phyloP scores from a whole-genome alignment of 2,329 filamentous ascomycete species.

The Chrysoporthe austroafricana region DNA sequence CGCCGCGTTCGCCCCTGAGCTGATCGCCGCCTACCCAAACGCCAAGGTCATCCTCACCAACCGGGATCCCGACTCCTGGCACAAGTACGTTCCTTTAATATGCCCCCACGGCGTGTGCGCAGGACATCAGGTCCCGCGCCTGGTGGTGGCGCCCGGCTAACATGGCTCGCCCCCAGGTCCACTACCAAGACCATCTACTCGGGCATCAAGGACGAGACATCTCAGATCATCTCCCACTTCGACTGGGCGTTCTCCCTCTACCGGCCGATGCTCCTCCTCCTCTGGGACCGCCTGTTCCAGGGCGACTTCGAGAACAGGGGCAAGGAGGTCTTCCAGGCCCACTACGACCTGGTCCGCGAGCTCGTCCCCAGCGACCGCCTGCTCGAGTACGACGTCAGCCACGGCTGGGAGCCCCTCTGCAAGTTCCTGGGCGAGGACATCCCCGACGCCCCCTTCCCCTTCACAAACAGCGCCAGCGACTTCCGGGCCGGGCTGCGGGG shows the following conservation, averaged over 20 bases:
- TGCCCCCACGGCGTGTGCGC: neutral
- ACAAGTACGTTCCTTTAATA: conserved; percentile 35
- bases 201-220: conserved; percentile 21
- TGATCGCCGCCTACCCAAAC: conserved; percentile 51
- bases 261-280: conserved; percentile 26
- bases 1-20: conserved; percentile 44
- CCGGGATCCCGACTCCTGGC: conserved; percentile 47
- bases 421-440: conserved; percentile 43
- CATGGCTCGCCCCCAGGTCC: conserved; percentile 25
- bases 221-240: conserved; percentile 27
- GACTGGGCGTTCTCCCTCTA: conserved; percentile 29
- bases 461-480: conserved; percentile 35
- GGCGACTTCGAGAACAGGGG: conserved; percentile 27
- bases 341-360: conserved; percentile 25
- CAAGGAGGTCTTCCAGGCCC: conserved; percentile 24
- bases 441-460: conserved; percentile 41
- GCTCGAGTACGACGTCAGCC: conserved; percentile 43
- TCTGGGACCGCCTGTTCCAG: conserved; percentile 28
- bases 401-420: conserved; percentile 48
- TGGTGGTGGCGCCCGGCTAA: neutral
- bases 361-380: conserved; percentile 40
- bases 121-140: neutral
- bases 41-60: conserved; percentile 52
- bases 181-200: conserved; percentile 27
- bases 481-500: conserved; percentile 20